phyloP scores from a whole-genome alignment of 257 asterid species.

The Solanum bulbocastanum region DNA sequence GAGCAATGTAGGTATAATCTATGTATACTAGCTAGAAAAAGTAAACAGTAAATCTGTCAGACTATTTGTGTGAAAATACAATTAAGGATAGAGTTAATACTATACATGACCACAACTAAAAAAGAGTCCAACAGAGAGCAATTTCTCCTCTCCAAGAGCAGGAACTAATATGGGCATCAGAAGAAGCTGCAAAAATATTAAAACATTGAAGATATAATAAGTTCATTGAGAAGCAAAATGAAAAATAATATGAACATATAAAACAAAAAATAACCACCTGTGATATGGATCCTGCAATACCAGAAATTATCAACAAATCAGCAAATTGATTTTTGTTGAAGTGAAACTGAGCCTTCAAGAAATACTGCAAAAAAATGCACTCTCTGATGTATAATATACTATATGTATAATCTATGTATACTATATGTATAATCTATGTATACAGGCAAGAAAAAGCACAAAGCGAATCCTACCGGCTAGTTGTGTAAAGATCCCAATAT shows the following conservation, averaged over 20 bases:
- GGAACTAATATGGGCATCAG: conserved; percentile 76
- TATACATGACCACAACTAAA: conserved; percentile 52
- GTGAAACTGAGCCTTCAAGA: conserved; percentile 81
- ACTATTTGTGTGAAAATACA: not conserved
- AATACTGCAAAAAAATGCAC: conserved; percentile 44
- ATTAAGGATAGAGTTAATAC: not conserved
- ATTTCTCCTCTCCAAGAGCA: conserved; percentile 58
- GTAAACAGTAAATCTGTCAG: not conserved
- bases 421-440: not conserved
- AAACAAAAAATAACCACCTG: conserved; percentile 33
- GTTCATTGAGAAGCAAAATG: not conserved
- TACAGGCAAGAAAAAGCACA: not conserved
- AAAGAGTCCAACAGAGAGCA: conserved; percentile 71
- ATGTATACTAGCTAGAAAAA: not conserved
- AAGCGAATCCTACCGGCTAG: not conserved
- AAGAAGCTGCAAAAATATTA: conserved; percentile 40
- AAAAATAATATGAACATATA: not conserved
- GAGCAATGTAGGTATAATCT: not conserved
- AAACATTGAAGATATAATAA: not conserved
- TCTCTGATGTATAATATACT: not conserved
- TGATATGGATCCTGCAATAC: conserved; percentile 67
- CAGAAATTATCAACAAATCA: conserved; percentile 68
- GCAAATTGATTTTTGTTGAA: conserved; percentile 88
- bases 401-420: not conserved
- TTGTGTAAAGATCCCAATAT: not conserved